phyloP scores from a whole-genome alignment of 495 filamentous ascomycete genomes.

The Penicillium arizonense region DNA sequence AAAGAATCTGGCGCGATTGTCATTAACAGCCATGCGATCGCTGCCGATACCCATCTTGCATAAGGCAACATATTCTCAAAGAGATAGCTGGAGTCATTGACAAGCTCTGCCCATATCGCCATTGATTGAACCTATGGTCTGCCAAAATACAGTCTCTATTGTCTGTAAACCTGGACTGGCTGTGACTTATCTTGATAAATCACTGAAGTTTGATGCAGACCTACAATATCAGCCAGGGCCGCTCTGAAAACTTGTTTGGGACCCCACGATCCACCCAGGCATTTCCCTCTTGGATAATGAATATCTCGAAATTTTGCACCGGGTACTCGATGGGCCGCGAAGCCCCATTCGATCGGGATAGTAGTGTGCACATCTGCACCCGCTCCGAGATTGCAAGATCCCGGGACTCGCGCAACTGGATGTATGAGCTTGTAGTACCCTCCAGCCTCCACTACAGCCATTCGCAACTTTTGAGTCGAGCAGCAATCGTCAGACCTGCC shows the following conservation, averaged over 20 bases:
- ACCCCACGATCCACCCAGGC: conserved; percentile 37
- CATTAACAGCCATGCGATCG: conserved; percentile 55
- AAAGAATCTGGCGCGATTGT: conserved; percentile 47
- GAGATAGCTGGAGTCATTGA: conserved; percentile 43
- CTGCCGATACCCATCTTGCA: conserved; percentile 48
- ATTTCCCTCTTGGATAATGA: conserved; percentile 41
- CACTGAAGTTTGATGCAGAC: conserved; percentile 35
- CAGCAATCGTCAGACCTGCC: conserved; percentile 45
- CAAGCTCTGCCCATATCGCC: conserved; percentile 44
- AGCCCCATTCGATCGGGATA: conserved; percentile 50
- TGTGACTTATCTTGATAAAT: conserved; percentile 33
- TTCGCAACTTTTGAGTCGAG: conserved; percentile 34
- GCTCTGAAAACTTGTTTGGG: background rate
- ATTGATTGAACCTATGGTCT: conserved; percentile 40
- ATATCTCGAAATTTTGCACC: conserved; percentile 37
- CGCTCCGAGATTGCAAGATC: conserved; percentile 26
- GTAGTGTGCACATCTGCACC: conserved; percentile 30
- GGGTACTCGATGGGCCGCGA: conserved; percentile 28
- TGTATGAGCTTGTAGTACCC: conserved; percentile 51
- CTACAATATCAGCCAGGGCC: conserved; percentile 9
- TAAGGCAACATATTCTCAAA: conserved; percentile 43
- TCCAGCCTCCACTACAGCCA: conserved; percentile 59
- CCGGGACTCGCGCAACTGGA: conserved; percentile 47
- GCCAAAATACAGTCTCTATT: background rate
- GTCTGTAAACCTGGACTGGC: background rate